Conservation (phyloP, 1,139 yeast genomes). For the Candida pseudoviswanathii region DNA sequence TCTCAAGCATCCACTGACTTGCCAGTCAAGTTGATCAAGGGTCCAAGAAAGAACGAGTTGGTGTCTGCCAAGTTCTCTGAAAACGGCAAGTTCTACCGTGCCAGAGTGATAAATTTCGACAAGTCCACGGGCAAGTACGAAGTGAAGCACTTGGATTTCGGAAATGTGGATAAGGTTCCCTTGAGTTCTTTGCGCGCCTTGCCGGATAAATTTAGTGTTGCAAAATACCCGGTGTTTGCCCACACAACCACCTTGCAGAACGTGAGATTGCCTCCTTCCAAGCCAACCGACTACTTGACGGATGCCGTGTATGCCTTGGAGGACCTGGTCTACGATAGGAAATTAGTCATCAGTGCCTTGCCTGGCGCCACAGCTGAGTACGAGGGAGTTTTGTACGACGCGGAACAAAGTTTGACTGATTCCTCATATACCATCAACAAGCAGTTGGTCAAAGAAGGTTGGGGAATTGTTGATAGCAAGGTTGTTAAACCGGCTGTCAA, state of each 20-base stretch:
- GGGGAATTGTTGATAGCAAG: constrained; percentile 58
- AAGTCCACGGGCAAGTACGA: constrained; percentile 47
- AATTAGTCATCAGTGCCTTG: constrained; percentile 59
- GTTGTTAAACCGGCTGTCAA: constrained; percentile 35
- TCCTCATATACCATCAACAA: constrained; percentile 65
- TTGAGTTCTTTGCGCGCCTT: constrained; percentile 52
- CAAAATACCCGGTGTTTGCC: constrained; percentile 56
- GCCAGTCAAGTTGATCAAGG: constrained; percentile 45
- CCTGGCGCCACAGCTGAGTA: constrained; percentile 45
- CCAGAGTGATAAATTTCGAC: constrained; percentile 54
- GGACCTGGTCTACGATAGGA: constrained; percentile 55
- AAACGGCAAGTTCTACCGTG: constrained; percentile 63
- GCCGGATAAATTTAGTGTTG: constrained; percentile 52
- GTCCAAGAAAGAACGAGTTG: constrained; percentile 59
- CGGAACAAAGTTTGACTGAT: constrained; percentile 58
- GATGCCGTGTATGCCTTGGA: constrained; percentile 62
- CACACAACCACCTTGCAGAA: constrained; percentile 57
- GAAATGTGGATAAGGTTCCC: constrained; percentile 55
- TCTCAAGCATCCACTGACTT: constrained; percentile 41
- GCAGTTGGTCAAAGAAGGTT: constrained; percentile 64
- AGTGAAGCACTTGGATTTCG: constrained; percentile 68
- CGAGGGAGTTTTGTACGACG: constrained; percentile 61
- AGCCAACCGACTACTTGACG: constrained; percentile 58
- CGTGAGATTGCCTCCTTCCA: constrained; percentile 60
- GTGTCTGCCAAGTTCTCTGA: constrained; percentile 61